Conservation (phyloP, 192 early-diverging fungal species). For the Dispira simplex region DNA sequence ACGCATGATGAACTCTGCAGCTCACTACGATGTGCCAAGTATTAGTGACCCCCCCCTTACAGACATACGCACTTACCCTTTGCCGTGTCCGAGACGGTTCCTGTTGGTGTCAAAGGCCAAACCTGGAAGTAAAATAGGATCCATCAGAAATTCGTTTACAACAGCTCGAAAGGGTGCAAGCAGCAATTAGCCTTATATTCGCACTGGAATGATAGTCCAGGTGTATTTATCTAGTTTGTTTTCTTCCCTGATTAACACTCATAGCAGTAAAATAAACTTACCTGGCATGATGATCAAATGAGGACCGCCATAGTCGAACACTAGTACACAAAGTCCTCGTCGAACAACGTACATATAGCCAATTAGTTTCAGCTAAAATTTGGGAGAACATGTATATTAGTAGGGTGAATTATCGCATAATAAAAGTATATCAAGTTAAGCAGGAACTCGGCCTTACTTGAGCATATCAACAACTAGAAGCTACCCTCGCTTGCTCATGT, state of each 20-base stretch:
- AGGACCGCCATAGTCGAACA: conserved; percentile 14
- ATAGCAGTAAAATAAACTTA: conserved; percentile 6
- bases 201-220: not conserved
- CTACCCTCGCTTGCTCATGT: not conserved
- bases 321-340: not conserved
- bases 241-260: not conserved
- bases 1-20: no score
- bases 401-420: not conserved
- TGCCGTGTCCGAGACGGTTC: conserved; percentile 22
- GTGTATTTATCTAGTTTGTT: not conserved
- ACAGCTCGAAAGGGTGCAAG: not conserved
- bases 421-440: not conserved
- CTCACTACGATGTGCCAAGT: no score
- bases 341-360: not conserved
- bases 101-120: conserved; percentile 19
- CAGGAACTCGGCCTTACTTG: not conserved
- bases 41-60: no score
- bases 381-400: not conserved
- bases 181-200: not conserved
- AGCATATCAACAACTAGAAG: not conserved
- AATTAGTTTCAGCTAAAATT: not conserved
- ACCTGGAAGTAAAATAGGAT: conserved; percentile 8
- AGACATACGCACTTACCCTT: conserved; percentile 15
- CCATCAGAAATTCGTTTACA: not conserved
- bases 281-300: conserved; percentile 24